These are phyloP conservation scores for Stylosanthes scabra DNA, from an alignment of 331 rosid species.

Conservation along the genomic window DNA sequence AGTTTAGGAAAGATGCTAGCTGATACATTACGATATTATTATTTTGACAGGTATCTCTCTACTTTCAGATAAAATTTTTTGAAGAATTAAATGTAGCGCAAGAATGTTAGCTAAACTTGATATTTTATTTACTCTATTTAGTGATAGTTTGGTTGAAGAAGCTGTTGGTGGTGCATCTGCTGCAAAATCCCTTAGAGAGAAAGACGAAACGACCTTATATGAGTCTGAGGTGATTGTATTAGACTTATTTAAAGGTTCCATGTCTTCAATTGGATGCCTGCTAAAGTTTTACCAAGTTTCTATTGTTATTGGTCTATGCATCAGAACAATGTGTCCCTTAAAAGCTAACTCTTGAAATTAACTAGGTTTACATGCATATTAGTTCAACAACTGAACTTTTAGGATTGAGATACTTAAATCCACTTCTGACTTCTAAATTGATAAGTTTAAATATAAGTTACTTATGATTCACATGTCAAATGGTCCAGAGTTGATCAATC, in stretches of 20 bases:
- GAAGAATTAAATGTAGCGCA: slow-evolving; percentile 9
- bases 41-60: slow-evolving; percentile 80
- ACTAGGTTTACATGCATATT: background rate
- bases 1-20: slow-evolving; percentile 79
- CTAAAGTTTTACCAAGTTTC: slow-evolving; percentile 1
- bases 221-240: slow-evolving; percentile 69
- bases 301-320: slow-evolving; percentile 14
- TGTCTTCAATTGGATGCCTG: slow-evolving; percentile 13
- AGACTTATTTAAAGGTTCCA: slow-evolving; percentile 30
- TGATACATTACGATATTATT: slow-evolving; percentile 74
- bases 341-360: slow-evolving; percentile 15
- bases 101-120: slow-evolving; percentile 24
- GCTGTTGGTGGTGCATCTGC: slow-evolving; percentile 71
- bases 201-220: slow-evolving; percentile 62
- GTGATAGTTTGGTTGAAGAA: slow-evolving; percentile 88
- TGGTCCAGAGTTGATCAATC: slow-evolving; percentile 63
- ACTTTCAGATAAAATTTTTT: slow-evolving; percentile 17
- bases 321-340: slow-evolving; percentile 8
- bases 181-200: slow-evolving; percentile 61
- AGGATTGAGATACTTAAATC: slow-evolving; percentile 21
- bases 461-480: slow-evolving; percentile 41
- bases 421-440: slow-evolving; percentile 19
- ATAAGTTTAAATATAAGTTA: slow-evolving; percentile 38
- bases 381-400: slow-evolving; percentile 14
- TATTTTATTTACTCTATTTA: slow-evolving; percentile 46